Conservation (phyloP, 768 basidiomycete species). For the Tulasnella sp. region DNA sequence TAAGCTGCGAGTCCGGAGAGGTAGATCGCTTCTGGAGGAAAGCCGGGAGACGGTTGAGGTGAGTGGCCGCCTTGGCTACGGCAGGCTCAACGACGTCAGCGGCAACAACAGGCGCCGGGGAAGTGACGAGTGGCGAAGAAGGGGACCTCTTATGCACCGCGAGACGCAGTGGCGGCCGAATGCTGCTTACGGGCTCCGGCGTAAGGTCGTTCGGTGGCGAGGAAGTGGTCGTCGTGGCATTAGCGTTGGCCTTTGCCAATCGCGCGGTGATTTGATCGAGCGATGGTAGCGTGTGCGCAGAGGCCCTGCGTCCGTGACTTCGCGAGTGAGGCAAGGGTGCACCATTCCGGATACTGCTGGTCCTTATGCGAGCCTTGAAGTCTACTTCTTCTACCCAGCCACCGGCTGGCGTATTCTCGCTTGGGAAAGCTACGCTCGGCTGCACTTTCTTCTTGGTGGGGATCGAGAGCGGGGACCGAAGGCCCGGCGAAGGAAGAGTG, state of each 20-base stretch:
- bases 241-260: constrained; percentile 23
- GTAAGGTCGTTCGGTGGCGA: background rate
- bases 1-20: background rate
- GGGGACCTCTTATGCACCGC: constrained; percentile 1
- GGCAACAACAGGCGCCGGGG: background rate
- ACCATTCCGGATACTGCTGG: constrained; percentile 17
- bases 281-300: constrained; percentile 39
- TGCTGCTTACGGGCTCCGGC: too few species aligned
- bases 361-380: constrained; percentile 27
- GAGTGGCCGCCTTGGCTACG: background rate
- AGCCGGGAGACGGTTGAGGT: background rate
- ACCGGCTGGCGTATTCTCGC: background rate
- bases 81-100: background rate
- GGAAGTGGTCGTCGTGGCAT: too few species aligned
- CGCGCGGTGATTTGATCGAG: constrained; percentile 68
- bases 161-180: too few species aligned
- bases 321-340: constrained; percentile 20
- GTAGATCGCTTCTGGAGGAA: constrained; percentile 10
- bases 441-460: constrained; percentile 6
- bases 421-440: background rate
- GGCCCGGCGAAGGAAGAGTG: constrained; percentile 55
- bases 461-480: constrained; percentile 49
- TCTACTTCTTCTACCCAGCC: constrained; percentile 58
- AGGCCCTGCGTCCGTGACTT: constrained; percentile 2
- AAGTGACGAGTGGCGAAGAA: constrained; percentile 3